Percentiles rank a stretch among this genome's conserved stretches.
Conservation (phyloP, 352 stramenopile genomes). For the Pythium coloratum region DNA sequence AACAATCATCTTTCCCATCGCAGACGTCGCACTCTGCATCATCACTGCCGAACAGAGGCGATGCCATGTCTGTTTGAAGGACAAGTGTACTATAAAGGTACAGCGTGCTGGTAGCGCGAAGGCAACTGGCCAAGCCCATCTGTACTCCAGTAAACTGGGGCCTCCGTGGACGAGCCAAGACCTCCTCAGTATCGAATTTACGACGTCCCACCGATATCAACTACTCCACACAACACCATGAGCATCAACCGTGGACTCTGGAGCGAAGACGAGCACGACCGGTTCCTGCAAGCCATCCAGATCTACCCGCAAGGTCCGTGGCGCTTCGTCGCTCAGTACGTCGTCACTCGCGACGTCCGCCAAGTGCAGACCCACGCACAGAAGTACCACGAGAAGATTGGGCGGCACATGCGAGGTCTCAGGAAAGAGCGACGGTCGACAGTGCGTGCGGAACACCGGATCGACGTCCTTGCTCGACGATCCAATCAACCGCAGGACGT, state of each 20-base stretch:
- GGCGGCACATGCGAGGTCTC: slow-evolving; percentile 40
- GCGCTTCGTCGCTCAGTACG: slow-evolving; percentile 42
- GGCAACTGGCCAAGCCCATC: too few relatives aligned
- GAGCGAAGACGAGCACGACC: slow-evolving; percentile 57
- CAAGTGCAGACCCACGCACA: slow-evolving; percentile 65
- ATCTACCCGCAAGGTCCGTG: slow-evolving; percentile 52
- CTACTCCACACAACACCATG: not conserved
- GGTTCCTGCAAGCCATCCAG: slow-evolving; percentile 54
- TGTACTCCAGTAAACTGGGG: not conserved
- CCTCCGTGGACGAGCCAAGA: too few relatives aligned
- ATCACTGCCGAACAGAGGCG: too few relatives aligned
- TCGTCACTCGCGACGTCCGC: slow-evolving; percentile 49
- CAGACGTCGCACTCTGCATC: too few relatives aligned
- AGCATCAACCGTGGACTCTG: slow-evolving; percentile 27
- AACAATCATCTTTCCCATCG: too few relatives aligned
- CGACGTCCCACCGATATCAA: not conserved
- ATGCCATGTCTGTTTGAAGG: too few relatives aligned
- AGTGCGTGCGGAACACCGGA: not conserved
- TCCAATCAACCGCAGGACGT: not conserved
- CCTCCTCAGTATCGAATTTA: not conserved
- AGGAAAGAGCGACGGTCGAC: slow-evolving; percentile 34
- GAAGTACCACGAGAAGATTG: slow-evolving; percentile 65
- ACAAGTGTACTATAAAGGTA: too few relatives aligned
- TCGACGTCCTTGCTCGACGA: not conserved
- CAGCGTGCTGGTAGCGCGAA: too few relatives aligned